A percentile compares a stretch with the other conserved stretches of the same genome.
Conservation (phyloP, 495 filamentous ascomycete species). For the Penicillium salamii region DNA sequence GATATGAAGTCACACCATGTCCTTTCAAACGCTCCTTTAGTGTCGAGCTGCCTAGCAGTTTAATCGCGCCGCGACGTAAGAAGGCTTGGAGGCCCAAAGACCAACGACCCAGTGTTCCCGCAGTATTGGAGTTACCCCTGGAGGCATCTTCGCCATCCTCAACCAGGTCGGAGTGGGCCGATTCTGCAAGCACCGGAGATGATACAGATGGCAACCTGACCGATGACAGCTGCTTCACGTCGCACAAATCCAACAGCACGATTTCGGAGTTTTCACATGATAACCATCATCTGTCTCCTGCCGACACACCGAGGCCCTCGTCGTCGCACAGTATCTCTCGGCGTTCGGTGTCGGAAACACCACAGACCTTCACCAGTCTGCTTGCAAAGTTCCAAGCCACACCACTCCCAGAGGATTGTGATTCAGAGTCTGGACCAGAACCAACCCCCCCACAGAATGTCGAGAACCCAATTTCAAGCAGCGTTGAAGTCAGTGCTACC, state of each 20-base stretch:
- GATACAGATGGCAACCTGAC: slow-evolving; percentile 41
- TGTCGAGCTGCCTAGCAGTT: slow-evolving; percentile 69
- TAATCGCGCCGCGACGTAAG: slow-evolving; percentile 61
- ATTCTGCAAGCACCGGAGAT: slow-evolving; percentile 31
- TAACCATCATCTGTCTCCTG: slow-evolving; percentile 18
- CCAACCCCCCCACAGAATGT: background rate
- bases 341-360: slow-evolving; percentile 35
- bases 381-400: slow-evolving; percentile 43
- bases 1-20: slow-evolving; percentile 84
- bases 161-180: slow-evolving; percentile 19
- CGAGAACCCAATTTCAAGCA: too few relatives aligned
- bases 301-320: slow-evolving; percentile 15
- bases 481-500: background rate
- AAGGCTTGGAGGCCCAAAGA: slow-evolving; percentile 67
- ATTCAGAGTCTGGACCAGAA: slow-evolving; percentile 35
- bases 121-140: slow-evolving; percentile 1
- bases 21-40: slow-evolving; percentile 77
- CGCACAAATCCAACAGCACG: slow-evolving; percentile 24
- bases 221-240: slow-evolving; percentile 34
- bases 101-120: slow-evolving; percentile 41
- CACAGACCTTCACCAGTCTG: slow-evolving; percentile 44
- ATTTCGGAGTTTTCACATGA: slow-evolving; percentile 27
- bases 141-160: slow-evolving; percentile 6
- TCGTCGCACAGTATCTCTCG: slow-evolving; percentile 13
- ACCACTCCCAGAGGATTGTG: slow-evolving; percentile 26